Base-by-base conservation (phyloP, 2,329 filamentous ascomycete genomes). In the Fusarium chlamydosporum region DNA sequence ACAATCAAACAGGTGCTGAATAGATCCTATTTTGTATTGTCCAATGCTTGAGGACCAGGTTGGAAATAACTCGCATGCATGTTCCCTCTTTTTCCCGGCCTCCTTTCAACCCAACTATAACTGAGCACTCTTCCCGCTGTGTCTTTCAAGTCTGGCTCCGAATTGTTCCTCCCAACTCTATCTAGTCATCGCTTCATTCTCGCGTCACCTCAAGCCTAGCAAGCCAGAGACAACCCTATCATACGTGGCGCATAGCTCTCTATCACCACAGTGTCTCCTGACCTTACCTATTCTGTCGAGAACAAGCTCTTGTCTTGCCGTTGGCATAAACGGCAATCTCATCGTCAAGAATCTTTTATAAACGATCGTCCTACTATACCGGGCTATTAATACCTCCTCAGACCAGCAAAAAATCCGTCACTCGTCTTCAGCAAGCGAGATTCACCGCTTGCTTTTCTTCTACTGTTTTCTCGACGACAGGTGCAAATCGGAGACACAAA, bases 221-320 rank as follows among this genome's bases (percentile, higher is more conserved):
- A 47, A 59, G 47, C 31, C 61, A 65, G 34, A 45, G 40, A 58
- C 61, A 58, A 63, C 50, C 46, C 51, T 53, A 35, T 45, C 47
- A 37, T 48, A 48, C 31, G 68, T 71, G 68, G 68, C 68, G 68
- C 56, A 71, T 53, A 72, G 45, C 68, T 72, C 58, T 72, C 59
- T 62, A 57, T 52, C 59, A 70, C 54, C 37, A 50, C 31, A 41
- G 42, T 33, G n/a, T 43, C 38, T 54, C 48, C 40, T 35, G 56
- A 33, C 41, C 55, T 70, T 70, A 37, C 65, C 66, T 59, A 65
- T 71, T 67, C 48, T 72, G 53, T 65, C 55, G 35, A 61, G 45
- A 34, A 59, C 52, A 55, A 58, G 29, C 52, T 65, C 68, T 52
- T 57, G 62, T 53, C 53, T 61, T 57, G 46, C 56, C 45, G 45